Evolutionary conservation across 495 filamentous ascomycete species (phyloP), one percentile per base, ranked within the genome.

Genomic region (Penicillium paxilli): DNA sequence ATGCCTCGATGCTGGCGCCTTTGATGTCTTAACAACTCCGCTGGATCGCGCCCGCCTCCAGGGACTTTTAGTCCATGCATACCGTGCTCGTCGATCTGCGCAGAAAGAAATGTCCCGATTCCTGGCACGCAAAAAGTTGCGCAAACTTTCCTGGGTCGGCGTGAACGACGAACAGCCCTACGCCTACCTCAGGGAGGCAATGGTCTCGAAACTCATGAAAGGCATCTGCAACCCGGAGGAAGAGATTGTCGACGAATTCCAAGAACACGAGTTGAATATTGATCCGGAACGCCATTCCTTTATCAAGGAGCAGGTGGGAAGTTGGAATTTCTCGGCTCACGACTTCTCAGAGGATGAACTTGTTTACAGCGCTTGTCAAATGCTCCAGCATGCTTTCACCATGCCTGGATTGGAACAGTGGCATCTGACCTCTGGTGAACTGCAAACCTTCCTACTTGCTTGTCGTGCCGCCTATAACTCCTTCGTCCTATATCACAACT

Each of bases 401-500:
- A 84, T 92, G 81, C 88, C 90, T 1, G 92, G 92, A 60, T 67
- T 97, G 41, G 85, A 89, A 56, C 74, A 80, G 19, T 98, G 87
- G 87, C 80, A 83, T 62, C 78, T 96, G 69, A 75, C 89, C 42
- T 80, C 84, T 63, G 88, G 89, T 90, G 84, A 90, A 68, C 73
- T 97, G 17, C 86, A 83, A 56, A 81, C 80, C 37, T 96, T 96
- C 68, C 75, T 96, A 40, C 75, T 92, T 40, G 90, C 92, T 57
- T 88, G 90, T 64, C 86, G 90, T 46, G 83, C 84, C 42, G 88
- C 95, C 14, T 98, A 98, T 73, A 96, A 97, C 64, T 84, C 82
- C 45, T 96, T 96, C 67, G 91, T 98, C 32, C 89, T 93, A n/a
- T 98, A 98, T 64, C 94, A 98, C 73, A 98, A 98, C 67, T 98